A percentile compares a stretch with the other conserved stretches of the same genome.
Conservation (phyloP, 495 filamentous ascomycete species). For the Lophium mytilinum region DNA sequence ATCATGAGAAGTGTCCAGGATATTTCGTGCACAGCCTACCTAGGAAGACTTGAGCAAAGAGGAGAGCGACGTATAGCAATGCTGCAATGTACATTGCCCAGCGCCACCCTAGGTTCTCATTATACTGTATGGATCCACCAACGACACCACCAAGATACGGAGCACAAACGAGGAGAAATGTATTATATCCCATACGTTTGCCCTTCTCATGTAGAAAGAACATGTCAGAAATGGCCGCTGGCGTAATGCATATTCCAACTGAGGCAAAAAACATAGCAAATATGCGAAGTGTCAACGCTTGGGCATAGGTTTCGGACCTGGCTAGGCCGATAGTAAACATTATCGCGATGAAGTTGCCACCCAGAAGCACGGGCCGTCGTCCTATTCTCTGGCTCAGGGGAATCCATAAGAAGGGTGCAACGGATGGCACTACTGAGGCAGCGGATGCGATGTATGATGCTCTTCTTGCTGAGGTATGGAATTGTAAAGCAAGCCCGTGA, state of each 20-base stretch:
- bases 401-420: constrained; percentile 3
- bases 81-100: constrained; percentile 8
- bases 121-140: not conserved
- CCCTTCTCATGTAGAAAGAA: constrained; percentile 6
- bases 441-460: constrained; percentile 1
- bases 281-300: not conserved
- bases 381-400: not conserved
- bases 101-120: not conserved
- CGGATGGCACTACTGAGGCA: not conserved
- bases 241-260: constrained; percentile 3
- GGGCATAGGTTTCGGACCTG: not conserved
- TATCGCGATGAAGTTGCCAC: not conserved
- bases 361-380: not conserved
- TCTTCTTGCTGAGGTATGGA: constrained; percentile 2
- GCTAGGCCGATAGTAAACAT: constrained; percentile 3
- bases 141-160: constrained; percentile 1
- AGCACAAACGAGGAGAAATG: not conserved
- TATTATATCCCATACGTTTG: constrained; percentile 1
- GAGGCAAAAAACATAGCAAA: not conserved
- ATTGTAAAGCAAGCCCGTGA: not conserved
- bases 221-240: constrained; percentile 1
- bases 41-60: not conserved
- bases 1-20: not conserved
- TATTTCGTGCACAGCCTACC: not conserved
- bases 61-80: not conserved